Percentiles rank a stretch among this genome's conserved stretches.
These are phyloP conservation scores for Spergularia marina DNA, from an alignment of 148 eudicot species.

Conservation along the genomic window DNA sequence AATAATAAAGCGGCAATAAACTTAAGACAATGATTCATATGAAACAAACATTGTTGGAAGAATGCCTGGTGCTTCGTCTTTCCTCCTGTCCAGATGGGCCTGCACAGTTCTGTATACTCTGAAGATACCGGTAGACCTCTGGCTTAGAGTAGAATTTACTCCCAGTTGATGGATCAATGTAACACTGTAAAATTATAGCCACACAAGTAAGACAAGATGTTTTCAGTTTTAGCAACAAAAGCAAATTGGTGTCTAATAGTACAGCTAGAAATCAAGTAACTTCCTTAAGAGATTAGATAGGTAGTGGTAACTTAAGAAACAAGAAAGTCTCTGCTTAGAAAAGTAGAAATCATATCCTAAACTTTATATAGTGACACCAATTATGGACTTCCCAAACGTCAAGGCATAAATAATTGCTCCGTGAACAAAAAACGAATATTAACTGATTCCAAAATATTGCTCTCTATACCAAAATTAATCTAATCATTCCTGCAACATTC, in stretches of 20 bases:
- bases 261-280: not conserved
- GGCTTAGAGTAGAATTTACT: slow-evolving; percentile 64
- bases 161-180: slow-evolving; percentile 51
- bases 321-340: not conserved
- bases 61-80: slow-evolving; percentile 23
- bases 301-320: not conserved
- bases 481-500: not conserved
- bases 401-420: not conserved
- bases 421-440: not conserved
- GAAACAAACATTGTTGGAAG: slow-evolving; percentile 37
- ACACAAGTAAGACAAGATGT: not conserved
- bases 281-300: not conserved
- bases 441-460: not conserved
- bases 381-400: not conserved
- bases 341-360: not conserved
- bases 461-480: slow-evolving; percentile 9
- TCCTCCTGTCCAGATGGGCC: slow-evolving; percentile 28
- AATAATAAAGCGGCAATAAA: slow-evolving; percentile 11
- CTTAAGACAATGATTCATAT: slow-evolving; percentile 7
- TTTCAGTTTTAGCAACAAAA: not conserved
- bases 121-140: slow-evolving; percentile 52
- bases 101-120: slow-evolving; percentile 25
- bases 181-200: slow-evolving; percentile 45
- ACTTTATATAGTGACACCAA: not conserved
- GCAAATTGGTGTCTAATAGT: not conserved